phyloP scores from a whole-genome alignment of 208 protist genomes.

The Trypanosomatidae sp. region DNA sequence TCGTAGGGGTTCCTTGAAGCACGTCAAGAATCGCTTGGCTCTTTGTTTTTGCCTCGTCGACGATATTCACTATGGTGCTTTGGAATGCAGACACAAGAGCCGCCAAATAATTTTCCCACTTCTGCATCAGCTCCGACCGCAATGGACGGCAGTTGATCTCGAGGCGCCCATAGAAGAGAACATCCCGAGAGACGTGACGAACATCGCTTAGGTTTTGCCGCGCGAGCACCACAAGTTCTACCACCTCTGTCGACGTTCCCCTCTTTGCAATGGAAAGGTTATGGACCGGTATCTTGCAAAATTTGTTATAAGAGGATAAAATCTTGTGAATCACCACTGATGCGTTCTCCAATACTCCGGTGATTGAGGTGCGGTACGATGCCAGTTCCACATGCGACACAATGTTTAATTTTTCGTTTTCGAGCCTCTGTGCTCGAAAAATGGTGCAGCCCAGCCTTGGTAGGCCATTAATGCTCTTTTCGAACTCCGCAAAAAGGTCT shows the following conservation, averaged over 20 bases:
- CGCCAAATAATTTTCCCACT: conserved; percentile 60
- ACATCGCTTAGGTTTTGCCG: conserved; percentile 51
- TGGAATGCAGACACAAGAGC: conserved; percentile 51
- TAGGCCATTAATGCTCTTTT: conserved; percentile 53
- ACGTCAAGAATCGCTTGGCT: conserved; percentile 34
- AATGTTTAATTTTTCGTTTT: conserved; percentile 38
- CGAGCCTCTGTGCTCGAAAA: conserved; percentile 60
- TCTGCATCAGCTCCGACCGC: conserved; percentile 43
- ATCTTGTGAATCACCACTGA: conserved; percentile 45
- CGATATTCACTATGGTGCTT: conserved; percentile 30
- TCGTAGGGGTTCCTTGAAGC: conserved; percentile 48
- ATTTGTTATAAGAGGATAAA: conserved; percentile 39
- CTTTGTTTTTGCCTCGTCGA: conserved; percentile 37
- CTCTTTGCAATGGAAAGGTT: conserved; percentile 36
- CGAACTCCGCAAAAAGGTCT: conserved; percentile 67
- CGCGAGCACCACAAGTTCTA: conserved; percentile 34
- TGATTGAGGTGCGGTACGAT: conserved; percentile 35
- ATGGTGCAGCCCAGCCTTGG: conserved; percentile 54
- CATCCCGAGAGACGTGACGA: conserved; percentile 42
- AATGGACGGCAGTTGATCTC: conserved; percentile 59
- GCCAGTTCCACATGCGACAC: conserved; percentile 37
- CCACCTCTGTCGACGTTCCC: conserved; percentile 28
- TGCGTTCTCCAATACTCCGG: conserved; percentile 39
- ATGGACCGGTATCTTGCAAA: conserved; percentile 51
- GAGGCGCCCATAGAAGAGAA: conserved; percentile 78